Conservation (phyloP, 805 yeast genomes). For the Candida andamanensis region DNA sequence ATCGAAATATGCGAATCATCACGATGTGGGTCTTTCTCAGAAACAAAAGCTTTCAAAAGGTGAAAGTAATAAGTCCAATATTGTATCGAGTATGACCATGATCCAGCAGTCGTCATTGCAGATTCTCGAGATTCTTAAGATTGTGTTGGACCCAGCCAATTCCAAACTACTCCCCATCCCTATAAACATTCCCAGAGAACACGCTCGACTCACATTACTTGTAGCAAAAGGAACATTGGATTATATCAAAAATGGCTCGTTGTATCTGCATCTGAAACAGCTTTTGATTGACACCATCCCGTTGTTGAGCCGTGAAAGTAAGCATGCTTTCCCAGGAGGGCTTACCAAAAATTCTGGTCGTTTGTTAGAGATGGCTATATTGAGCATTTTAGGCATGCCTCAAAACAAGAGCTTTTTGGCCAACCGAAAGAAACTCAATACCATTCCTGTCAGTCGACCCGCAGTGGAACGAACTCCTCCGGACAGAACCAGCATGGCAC, state of each 20-base stretch:
- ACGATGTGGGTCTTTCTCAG: constrained; percentile 36
- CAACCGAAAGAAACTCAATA: constrained; percentile 13
- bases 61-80: constrained; percentile 25
- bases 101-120: constrained; percentile 65
- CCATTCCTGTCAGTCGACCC: constrained; percentile 17
- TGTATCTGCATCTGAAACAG: constrained; percentile 63
- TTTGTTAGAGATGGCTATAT: constrained; percentile 54
- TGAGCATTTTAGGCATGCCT: constrained; percentile 56
- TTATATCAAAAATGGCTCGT: constrained; percentile 76
- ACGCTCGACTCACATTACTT: constrained; percentile 56
- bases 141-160: constrained; percentile 30
- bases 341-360: constrained; percentile 53
- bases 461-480: constrained; percentile 21
- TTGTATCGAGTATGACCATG: constrained; percentile 54
- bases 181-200: constrained; percentile 55
- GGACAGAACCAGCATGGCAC: constrained; percentile 1
- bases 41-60: constrained; percentile 35
- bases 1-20: constrained; percentile 37
- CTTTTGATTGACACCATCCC: constrained; percentile 47
- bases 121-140: constrained; percentile 48
- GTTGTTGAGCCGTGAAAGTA: constrained; percentile 48
- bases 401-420: constrained; percentile 15
- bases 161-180: constrained; percentile 58
- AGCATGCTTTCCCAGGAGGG: constrained; percentile 54
- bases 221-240: constrained; percentile 77